phyloP scores from a whole-genome alignment of 2,329 filamentous ascomycete species.

The Phoma sp. region DNA sequence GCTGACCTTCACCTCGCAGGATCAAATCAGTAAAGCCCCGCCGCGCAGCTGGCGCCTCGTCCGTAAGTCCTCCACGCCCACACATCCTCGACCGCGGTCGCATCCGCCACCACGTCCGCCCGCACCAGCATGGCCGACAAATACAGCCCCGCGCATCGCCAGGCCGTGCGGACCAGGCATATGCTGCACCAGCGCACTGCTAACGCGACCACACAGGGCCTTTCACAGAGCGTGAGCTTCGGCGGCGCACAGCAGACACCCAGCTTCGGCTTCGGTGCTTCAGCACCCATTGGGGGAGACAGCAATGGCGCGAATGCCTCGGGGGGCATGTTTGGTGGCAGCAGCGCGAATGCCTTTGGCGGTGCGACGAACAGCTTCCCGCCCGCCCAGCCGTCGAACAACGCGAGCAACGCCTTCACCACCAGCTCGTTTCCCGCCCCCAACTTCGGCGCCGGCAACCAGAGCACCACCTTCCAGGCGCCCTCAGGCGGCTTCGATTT shows the following conservation, averaged over 20 bases:
- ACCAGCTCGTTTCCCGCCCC: slow-evolving; percentile 44
- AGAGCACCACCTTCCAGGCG: slow-evolving; percentile 33
- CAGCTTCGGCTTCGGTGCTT: slow-evolving; percentile 36
- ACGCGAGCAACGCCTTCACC: slow-evolving; percentile 36
- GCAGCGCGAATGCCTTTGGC: slow-evolving; percentile 24
- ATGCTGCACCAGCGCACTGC: slow-evolving; percentile 17
- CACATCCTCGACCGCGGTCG: slow-evolving; percentile 2
- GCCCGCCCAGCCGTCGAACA: slow-evolving; percentile 33
- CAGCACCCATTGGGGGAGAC: slow-evolving; percentile 25
- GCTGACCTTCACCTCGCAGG: slow-evolving; percentile 31
- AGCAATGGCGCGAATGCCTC: slow-evolving; percentile 6
- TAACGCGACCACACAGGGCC: slow-evolving; percentile 31
- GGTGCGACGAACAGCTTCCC: slow-evolving; percentile 43
- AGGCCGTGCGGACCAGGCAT: slow-evolving; percentile 17
- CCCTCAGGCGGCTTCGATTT: slow-evolving; percentile 40
- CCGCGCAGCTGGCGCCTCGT: slow-evolving; percentile 28
- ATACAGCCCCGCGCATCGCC: slow-evolving; percentile 17
- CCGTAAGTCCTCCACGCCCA: slow-evolving; percentile 34
- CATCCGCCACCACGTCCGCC: neutral
- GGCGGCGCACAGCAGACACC: slow-evolving; percentile 24
- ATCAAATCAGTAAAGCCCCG: slow-evolving; percentile 39
- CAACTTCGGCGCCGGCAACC: slow-evolving; percentile 34
- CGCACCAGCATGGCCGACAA: slow-evolving; percentile 8
- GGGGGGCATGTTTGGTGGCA: slow-evolving; percentile 12
- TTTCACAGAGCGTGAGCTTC: slow-evolving; percentile 33